These are phyloP conservation scores for Arthrobotrys megalospora DNA, from an alignment of 2,329 filamentous ascomycete genomes.

Conservation along the genomic window DNA sequence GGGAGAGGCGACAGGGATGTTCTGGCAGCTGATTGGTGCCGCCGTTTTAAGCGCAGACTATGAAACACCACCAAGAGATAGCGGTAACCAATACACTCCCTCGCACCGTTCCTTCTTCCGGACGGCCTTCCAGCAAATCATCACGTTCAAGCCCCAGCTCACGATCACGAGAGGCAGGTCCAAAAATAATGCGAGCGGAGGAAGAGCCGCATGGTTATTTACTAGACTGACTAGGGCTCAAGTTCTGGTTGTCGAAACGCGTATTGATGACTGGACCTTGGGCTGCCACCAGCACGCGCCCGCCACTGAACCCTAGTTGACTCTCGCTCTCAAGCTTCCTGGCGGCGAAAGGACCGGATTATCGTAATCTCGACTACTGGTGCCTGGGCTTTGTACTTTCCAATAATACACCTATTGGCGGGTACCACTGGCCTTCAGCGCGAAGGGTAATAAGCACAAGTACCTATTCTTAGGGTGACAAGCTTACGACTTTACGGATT, in stretches of 20 bases:
- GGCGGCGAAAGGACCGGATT: slow-evolving; percentile 31
- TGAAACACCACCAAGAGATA: slow-evolving; percentile 47
- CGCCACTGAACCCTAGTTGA: slow-evolving; percentile 36
- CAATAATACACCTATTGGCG: slow-evolving; percentile 45
- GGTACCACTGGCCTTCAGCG: slow-evolving; percentile 42
- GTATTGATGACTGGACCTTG: slow-evolving; percentile 55
- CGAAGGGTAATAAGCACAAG: slow-evolving; percentile 52
- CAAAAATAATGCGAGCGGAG: slow-evolving; percentile 55
- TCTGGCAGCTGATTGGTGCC: slow-evolving; percentile 48
- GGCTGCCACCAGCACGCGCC: slow-evolving; percentile 56
- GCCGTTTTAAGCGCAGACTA: slow-evolving; percentile 43
- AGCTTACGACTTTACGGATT: slow-evolving; percentile 27
- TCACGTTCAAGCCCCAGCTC: slow-evolving; percentile 26
- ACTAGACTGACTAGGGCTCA: slow-evolving; percentile 7
- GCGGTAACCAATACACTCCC: slow-evolving; percentile 60
- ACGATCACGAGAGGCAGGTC: slow-evolving; percentile 41
- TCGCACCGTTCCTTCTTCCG: slow-evolving; percentile 44
- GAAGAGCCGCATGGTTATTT: slow-evolving; percentile 43
- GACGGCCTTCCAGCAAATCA: slow-evolving; percentile 56
- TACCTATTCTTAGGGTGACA: slow-evolving; percentile 58
- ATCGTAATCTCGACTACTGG: slow-evolving; percentile 58
- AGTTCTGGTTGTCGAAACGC: slow-evolving; percentile 53
- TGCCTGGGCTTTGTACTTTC: slow-evolving; percentile 36
- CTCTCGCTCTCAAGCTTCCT: slow-evolving; percentile 28
- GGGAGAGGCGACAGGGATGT: slow-evolving; percentile 43